Percentiles rank a stretch among this genome's conserved stretches.
phyloP scores from a whole-genome alignment of 305 asterid species.

The Fraxinus albicans region DNA sequence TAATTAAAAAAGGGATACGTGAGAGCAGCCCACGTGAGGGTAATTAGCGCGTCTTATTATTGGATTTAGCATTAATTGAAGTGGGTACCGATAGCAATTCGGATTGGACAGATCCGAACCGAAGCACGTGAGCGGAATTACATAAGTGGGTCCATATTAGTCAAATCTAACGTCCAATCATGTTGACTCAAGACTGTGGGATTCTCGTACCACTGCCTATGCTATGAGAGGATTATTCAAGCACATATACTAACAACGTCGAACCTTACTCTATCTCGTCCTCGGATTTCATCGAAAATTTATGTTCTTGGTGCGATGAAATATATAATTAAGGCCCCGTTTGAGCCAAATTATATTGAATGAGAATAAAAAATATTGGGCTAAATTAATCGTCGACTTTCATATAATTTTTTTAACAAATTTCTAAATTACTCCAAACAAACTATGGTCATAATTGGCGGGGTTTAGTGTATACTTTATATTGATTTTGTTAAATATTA shows the following conservation, averaged over 20 bases:
- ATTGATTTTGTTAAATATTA: not conserved
- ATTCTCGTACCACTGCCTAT: slow-evolving; percentile 29
- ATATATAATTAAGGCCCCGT: no score
- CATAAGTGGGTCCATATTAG: slow-evolving; percentile 30
- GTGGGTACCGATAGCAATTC: not conserved
- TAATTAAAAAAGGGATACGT: not conserved
- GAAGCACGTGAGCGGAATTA: slow-evolving; percentile 48
- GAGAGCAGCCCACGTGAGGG: not conserved
- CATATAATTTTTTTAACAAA: no score
- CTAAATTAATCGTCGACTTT: not conserved
- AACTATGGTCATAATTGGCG: not conserved
- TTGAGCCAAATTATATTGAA: no score
- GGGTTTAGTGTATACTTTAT: not conserved
- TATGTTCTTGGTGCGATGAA: not conserved
- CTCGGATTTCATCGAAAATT: not conserved
- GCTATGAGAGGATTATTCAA: no score
- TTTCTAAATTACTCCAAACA: no score
- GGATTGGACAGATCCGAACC: not conserved
- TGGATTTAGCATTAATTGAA: not conserved
- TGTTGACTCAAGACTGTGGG: slow-evolving; percentile 55
- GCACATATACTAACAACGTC: not conserved
- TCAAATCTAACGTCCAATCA: slow-evolving; percentile 47
- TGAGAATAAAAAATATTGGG: no score
- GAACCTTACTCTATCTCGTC: not conserved
- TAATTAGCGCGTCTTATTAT: not conserved